Evolutionary conservation across 306 rosid species (phyloP).

Genomic region (Mimosa pudica): DNA sequence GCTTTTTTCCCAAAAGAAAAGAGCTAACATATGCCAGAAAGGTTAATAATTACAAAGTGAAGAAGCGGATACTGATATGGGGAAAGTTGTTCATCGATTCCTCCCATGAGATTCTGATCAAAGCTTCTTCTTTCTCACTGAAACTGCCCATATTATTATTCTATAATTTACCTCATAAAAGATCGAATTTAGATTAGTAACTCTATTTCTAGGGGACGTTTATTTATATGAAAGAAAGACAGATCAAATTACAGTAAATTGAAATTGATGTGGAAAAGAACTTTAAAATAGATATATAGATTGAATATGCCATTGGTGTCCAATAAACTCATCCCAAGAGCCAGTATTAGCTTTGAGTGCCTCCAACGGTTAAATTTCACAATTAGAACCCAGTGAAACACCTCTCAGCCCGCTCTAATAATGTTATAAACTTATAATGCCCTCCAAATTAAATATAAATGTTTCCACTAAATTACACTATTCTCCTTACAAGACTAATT

Average conservation of each 20-base stretch:
- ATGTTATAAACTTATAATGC: too few relatives aligned
- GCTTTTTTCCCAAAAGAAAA: background rate
- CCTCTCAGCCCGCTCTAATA: background rate
- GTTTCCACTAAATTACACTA: background rate
- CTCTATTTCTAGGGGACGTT: background rate
- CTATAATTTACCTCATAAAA: background rate
- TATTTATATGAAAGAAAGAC: background rate
- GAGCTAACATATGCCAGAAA: background rate
- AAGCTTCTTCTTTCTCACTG: background rate
- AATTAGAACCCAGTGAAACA: background rate
- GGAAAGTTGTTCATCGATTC: background rate
- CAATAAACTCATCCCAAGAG: background rate
- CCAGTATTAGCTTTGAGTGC: background rate
- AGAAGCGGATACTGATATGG: background rate
- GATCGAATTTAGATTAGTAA: background rate
- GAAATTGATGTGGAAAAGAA: background rate
- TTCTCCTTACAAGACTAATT: background rate
- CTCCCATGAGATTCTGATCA: conserved; percentile 8
- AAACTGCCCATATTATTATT: background rate
- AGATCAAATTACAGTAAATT: background rate
- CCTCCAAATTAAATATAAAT: too few relatives aligned
- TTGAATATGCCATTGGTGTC: background rate
- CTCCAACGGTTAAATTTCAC: background rate
- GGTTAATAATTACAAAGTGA: background rate
- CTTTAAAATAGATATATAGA: background rate